Base-by-base conservation (phyloP, 768 basidiomycete genomes). In the Panellus pusillus region DNA sequence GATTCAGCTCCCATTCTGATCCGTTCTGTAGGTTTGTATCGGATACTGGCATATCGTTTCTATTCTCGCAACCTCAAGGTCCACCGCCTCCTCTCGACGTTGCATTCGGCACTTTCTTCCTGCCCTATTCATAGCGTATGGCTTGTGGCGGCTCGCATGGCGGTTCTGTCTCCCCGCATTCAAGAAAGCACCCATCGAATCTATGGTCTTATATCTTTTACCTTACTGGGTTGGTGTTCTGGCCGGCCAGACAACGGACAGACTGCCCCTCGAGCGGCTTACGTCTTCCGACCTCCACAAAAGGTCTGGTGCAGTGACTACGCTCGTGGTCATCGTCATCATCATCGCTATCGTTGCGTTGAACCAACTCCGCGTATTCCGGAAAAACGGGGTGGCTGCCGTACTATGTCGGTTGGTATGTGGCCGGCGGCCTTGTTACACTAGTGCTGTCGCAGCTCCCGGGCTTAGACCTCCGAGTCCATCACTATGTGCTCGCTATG, bases 321-420 rank as follows among this genome's bases (percentile, higher is more conserved):
- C 85, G 6, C 74, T 92, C 31, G 77, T 90, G 40, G 76, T 93
- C 57, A 83, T 92, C 48, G 61, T 86, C 38, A 57, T 91, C 12
- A 72, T 89, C 54, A 66, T 92, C 12, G 67, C 81, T 7, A 65
- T 81, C 20, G 65, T 89, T 43, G 81, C 79, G 31, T 62, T 86
- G 32, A 93, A 93, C 65, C 93, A 95, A 71, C 64, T 87, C 3
- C 79, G 89, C n/a, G 82, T 92, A 49, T 86, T 93, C 52, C 81
- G 91, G 46, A 88, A 89, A n/a, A 68, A 92, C 89, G 0, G 91
- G 92, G 1, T 91, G 88, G 84, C 70, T 94, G 12, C 83, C 84
- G 5, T 79, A 82, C 64, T 94, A 94, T 65, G 65, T 86, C 29
- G 77, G 76, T 6, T 92, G 91, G 88, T 89, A 89, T 64, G 70